Conservation (phyloP, 148 eudicot species). For the Vaccinium darrowii region DNA sequence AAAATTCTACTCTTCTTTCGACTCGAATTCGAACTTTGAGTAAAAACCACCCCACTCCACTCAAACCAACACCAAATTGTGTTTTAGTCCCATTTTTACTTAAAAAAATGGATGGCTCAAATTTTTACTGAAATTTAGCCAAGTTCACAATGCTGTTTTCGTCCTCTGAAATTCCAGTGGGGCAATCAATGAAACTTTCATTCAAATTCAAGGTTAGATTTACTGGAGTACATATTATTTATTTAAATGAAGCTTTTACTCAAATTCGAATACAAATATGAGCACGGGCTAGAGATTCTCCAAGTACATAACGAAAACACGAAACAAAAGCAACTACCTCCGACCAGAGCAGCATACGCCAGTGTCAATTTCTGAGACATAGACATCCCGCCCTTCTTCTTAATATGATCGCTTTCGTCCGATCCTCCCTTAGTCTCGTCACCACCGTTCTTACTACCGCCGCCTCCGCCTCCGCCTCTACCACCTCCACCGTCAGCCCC, state of each 20-base stretch:
- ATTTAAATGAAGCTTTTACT: neutral
- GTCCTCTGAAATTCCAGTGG: neutral
- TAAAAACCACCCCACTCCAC: neutral
- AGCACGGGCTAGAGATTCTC: neutral
- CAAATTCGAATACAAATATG: neutral
- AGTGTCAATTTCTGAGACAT: constrained; percentile 90
- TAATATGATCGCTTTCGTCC: constrained; percentile 34
- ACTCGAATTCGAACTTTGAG: too few relatives aligned
- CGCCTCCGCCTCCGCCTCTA: constrained; percentile 43
- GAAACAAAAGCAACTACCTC: constrained; percentile 23
- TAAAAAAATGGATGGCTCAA: neutral
- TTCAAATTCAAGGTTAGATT: neutral
- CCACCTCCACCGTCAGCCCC: constrained; percentile 28
- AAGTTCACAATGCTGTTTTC: neutral
- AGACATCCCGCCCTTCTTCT: constrained; percentile 53
- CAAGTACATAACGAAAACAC: neutral
- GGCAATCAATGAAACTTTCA: neutral
- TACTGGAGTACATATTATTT: too few relatives aligned
- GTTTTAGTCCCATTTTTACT: neutral
- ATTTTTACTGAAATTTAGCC: neutral
- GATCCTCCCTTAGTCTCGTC: constrained; percentile 34
- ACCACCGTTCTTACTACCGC: constrained; percentile 26
- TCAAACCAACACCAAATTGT: neutral
- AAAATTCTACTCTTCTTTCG: too few relatives aligned
- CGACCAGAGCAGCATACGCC: constrained; percentile 79